These are phyloP conservation scores for Sporisorium exsertum DNA, from an alignment of 1,284 basidiomycete species.

Conservation along the genomic window DNA sequence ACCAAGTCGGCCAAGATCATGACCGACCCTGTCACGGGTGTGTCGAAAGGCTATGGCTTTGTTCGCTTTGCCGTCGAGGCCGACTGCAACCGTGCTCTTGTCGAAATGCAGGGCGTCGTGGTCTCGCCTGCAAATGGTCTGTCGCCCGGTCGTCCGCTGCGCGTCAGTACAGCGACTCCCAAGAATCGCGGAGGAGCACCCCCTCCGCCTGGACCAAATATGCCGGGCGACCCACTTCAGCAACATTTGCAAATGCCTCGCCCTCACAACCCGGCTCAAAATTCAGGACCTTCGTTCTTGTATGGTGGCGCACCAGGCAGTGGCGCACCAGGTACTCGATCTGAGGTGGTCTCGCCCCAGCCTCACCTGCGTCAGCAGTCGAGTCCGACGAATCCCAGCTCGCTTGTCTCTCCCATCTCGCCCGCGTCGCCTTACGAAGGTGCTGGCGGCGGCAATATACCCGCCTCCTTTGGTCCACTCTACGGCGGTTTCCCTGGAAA, in stretches of 20 bases:
- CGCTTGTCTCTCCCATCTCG: conserved; percentile 33
- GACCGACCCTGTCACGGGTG: conserved; percentile 56
- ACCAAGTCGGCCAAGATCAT: conserved; percentile 64
- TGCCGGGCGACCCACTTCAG: conserved; percentile 16
- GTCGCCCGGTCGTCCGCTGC: conserved; percentile 55
- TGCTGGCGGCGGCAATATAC: conserved; percentile 8
- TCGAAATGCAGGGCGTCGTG: conserved; percentile 65
- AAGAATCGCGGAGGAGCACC: conserved; percentile 49
- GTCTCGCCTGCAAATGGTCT: conserved; percentile 52
- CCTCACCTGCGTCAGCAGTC: conserved; percentile 31
- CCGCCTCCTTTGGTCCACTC: conserved; percentile 29
- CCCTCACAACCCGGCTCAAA: conserved; percentile 44
- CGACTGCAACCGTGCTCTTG: conserved; percentile 63
- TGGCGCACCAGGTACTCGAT: conserved; percentile 15
- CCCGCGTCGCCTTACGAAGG: conserved; percentile 36
- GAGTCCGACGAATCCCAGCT: conserved; percentile 15
- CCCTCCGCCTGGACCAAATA: conserved; percentile 16
- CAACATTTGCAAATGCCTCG: conserved; percentile 48
- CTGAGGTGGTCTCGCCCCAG: conserved; percentile 41
- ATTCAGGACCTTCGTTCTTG: conserved; percentile 30
- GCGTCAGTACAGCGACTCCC: conserved; percentile 62
- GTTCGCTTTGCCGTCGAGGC: conserved; percentile 58
- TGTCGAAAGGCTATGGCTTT: conserved; percentile 64
- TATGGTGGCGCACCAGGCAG: conserved; percentile 24
- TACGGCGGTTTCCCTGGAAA: conserved; percentile 36